Base-by-base conservation (phyloP, 345 rosid species). In the Turritis glabra region DNA sequence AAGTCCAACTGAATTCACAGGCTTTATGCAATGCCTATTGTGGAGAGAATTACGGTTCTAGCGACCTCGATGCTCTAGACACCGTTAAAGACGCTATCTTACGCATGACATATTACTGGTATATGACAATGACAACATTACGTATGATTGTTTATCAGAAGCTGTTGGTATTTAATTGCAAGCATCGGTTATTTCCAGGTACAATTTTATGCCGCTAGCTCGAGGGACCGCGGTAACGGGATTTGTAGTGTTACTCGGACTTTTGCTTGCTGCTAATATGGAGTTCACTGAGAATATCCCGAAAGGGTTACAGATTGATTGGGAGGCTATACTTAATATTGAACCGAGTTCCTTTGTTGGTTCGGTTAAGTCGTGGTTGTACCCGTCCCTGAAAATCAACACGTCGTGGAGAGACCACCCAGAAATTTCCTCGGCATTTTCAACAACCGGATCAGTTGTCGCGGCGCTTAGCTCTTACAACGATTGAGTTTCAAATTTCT, bases 101-200 rank as follows among this genome's bases (percentile, higher is more conserved):
- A 74, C 93, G 90, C 86, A 86, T 94, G 93, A 80, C 99, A 14
- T 94, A 91, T 74, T 94, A 94, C 89, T 94, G 97, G 99, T 94
- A 91, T 57, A 48, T 23, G 57, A 47, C 62, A 14, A 40, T 51
- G 10, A 22, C 41, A 55, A 33, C 71, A 13, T 57, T 30, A 57
- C 0, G 1, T 29, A 50, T 48, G 63, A 30, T 50, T 32, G 37
- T 1, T 65, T 26, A 26, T 52, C 41, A 17, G 25, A 51, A 65
- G n/a, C 29, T 21, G 33, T 71, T 25, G 71, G 61, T 59, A 8
- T 46, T 0, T 22, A 23, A 67, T 63, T 27, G 60, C 21, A 14
- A 67, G 8, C 32, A 25, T 64, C 1, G 61, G 27, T 61, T 48
- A 46, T 61, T 59, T 54, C 11, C 85, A 95, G 99, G 97, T 95